A percentile compares a stretch with the other conserved stretches of the same genome.
Conservation (phyloP, 306 rosid genomes). For the Glycine tomentella region DNA sequence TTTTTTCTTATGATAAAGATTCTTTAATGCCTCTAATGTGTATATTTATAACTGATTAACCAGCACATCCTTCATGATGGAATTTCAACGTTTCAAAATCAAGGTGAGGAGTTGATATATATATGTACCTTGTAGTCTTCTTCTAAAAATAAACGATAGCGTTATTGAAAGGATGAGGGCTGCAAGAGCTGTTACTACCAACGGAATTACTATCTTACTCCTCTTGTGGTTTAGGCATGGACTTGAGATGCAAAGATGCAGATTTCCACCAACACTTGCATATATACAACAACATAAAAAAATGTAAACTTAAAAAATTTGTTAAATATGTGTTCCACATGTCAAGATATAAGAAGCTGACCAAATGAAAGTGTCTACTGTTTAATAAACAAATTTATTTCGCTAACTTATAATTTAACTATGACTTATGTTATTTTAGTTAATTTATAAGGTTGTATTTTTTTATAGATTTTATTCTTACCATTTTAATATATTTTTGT, state of each 20-base stretch:
- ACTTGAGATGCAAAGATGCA: constrained; percentile 32
- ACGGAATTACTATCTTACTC: constrained; percentile 21
- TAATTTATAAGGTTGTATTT: no score
- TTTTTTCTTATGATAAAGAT: not conserved
- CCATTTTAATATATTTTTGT: no score
- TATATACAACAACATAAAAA: not conserved
- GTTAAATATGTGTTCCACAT: not conserved
- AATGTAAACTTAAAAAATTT: no score
- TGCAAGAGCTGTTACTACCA: constrained; percentile 46
- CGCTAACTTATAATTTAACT: no score
- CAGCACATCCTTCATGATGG: no score
- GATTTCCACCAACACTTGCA: constrained; percentile 49
- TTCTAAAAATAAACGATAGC: not conserved
- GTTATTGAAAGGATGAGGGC: constrained; percentile 25
- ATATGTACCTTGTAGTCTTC: constrained; percentile 35
- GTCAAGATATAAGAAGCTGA: not conserved
- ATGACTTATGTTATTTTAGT: no score
- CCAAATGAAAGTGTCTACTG: no score
- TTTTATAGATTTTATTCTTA: no score
- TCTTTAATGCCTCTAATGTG: not conserved
- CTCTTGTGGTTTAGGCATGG: not conserved
- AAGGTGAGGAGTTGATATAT: no score
- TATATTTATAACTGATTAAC: no score
- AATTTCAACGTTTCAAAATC: no score
- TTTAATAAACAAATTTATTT: no score